A percentile compares a stretch with the other conserved stretches of the same genome.
Evolutionary conservation across 768 basidiomycete genomes (phyloP).

Genomic region (Albatrellus ellisii): DNA sequence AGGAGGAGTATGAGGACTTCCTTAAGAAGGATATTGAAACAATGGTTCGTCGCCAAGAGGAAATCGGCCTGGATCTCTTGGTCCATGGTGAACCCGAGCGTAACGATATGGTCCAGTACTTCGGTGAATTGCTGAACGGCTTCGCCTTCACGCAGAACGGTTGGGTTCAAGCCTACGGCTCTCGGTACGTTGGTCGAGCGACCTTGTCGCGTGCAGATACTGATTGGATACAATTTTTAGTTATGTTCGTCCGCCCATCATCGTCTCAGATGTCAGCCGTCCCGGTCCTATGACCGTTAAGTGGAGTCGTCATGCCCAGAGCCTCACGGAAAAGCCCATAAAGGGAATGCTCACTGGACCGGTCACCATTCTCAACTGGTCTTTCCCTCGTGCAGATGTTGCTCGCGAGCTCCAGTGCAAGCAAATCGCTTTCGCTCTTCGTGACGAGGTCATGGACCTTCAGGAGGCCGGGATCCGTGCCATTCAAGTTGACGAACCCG

Average conservation of each 20-base stretch:
- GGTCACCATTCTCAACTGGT: conserved; percentile 99
- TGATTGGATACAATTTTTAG: conserved; percentile 21
- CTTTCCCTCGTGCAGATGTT: conserved; percentile 98
- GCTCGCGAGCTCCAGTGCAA: conserved; percentile 94
- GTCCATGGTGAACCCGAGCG: conserved; percentile 99
- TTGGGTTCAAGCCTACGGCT: conserved; percentile 99
- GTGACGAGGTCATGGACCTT: conserved; percentile 96
- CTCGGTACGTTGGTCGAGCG: conserved; percentile 44
- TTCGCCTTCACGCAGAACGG: conserved; percentile 98
- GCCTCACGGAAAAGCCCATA: conserved; percentile 86
- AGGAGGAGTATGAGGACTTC: conserved; percentile 87
- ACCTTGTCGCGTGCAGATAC: neutral
- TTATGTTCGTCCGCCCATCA: conserved; percentile 96
- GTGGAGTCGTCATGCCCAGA: conserved; percentile 97
- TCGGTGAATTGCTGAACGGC: conserved; percentile 88
- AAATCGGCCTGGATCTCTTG: conserved; percentile 87
- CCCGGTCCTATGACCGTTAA: conserved; percentile 87
- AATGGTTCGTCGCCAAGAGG: conserved; percentile 96
- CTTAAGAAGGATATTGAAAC: conserved; percentile 94
- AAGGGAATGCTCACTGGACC: conserved; percentile 99
- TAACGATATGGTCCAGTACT: conserved; percentile 99
- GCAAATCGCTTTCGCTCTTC: conserved; percentile 94
- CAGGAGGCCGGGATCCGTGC: conserved; percentile 94
- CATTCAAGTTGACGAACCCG: conserved; percentile 99
- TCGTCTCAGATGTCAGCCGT: conserved; percentile 96